Percentiles rank a stretch among this genome's conserved stretches.
These are phyloP conservation scores for Wakefieldia striispora DNA, from an alignment of 768 basidiomycete species.

Conservation along the genomic window DNA sequence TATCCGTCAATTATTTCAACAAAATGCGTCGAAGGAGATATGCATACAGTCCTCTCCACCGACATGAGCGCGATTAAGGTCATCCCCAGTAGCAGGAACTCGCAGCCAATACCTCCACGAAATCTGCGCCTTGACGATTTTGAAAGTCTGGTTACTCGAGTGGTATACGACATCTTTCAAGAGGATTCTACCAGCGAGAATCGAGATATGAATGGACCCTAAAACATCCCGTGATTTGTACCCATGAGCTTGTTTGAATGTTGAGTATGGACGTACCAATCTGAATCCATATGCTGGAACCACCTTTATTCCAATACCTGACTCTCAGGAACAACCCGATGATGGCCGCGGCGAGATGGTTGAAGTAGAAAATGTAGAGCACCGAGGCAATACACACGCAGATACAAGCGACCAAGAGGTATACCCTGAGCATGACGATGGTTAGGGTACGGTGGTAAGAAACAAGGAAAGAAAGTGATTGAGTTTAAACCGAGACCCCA, in stretches of 20 bases:
- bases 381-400: slow-evolving; percentile 53
- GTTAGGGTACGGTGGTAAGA: background rate
- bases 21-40: slow-evolving; percentile 2
- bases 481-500: background rate
- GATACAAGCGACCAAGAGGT: slow-evolving; percentile 64
- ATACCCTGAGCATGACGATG: slow-evolving; percentile 49
- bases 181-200: slow-evolving; percentile 82
- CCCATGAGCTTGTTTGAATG: background rate
- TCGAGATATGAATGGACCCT: slow-evolving; percentile 92
- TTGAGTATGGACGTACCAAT: slow-evolving; percentile 52
- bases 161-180: slow-evolving; percentile 88
- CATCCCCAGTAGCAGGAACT: slow-evolving; percentile 71
- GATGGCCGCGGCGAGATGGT: slow-evolving; percentile 72
- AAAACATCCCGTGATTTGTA: slow-evolving; percentile 1
- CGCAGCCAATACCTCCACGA: slow-evolving; percentile 96
- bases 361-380: slow-evolving; percentile 90
- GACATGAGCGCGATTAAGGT: slow-evolving; percentile 46
- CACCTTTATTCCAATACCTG: slow-evolving; percentile 74
- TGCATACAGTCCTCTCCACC: slow-evolving; percentile 55
- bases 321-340: slow-evolving; percentile 66
- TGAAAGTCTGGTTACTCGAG: slow-evolving; percentile 88
- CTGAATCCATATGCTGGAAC: slow-evolving; percentile 79
- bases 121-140: slow-evolving; percentile 78
- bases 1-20: slow-evolving; percentile 4
- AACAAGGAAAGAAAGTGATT: background rate